Evolutionary conservation across 108 stramenopile genomes (phyloP).

Genomic region (Nitzschia sp.): DNA sequence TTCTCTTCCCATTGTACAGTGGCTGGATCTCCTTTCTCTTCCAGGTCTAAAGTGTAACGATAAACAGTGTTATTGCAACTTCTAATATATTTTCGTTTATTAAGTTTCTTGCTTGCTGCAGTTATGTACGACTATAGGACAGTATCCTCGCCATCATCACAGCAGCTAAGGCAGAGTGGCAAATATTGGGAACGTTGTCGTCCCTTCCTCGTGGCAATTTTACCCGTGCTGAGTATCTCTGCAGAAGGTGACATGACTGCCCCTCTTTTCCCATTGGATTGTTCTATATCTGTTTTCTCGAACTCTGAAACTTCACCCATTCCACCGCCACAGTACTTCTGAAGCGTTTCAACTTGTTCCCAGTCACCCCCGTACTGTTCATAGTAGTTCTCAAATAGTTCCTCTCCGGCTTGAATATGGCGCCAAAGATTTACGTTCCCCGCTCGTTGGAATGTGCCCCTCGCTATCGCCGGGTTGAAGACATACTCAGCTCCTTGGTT

Average conservation of each 20-base stretch:
- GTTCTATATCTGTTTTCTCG: not conserved
- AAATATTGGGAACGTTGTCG: no score
- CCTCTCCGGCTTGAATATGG: conserved; percentile 28
- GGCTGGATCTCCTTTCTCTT: no score
- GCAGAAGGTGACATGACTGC: not conserved
- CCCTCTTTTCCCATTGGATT: not conserved
- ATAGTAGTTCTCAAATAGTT: conserved; percentile 34
- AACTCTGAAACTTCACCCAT: conserved; percentile 2
- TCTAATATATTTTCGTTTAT: no score
- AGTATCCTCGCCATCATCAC: no score
- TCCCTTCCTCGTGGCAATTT: no score
- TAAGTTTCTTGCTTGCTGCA: no score
- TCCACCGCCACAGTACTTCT: conserved; percentile 12
- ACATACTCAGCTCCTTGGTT: conserved; percentile 1
- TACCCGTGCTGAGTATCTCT: not conserved
- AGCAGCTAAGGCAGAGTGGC: no score
- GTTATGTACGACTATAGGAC: no score
- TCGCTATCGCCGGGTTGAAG: conserved; percentile 33
- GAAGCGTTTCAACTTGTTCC: conserved; percentile 9
- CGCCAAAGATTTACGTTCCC: not conserved
- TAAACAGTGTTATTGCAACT: no score
- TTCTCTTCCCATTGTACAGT: no score
- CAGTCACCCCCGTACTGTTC: conserved; percentile 1
- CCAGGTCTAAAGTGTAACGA: no score
- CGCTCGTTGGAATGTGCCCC: not conserved